phyloP scores from a whole-genome alignment of 2,329 filamentous ascomycete genomes.

The Aureobasidium mangrovei region DNA sequence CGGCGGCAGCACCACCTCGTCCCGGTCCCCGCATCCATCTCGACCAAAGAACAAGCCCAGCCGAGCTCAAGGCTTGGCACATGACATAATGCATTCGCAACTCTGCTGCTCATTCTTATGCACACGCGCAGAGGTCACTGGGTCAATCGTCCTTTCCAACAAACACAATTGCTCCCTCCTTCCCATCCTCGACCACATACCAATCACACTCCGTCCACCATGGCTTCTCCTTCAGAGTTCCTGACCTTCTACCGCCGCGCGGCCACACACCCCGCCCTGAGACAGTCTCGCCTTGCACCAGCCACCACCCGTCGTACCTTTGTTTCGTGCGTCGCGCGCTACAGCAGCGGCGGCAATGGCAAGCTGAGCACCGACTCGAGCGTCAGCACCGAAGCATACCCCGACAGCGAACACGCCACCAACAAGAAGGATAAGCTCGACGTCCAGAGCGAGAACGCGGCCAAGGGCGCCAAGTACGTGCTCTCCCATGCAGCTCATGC shows the following conservation, averaged over 20 bases:
- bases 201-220: slow-evolving; percentile 9
- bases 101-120: no score
- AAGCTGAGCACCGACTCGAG: slow-evolving; percentile 11
- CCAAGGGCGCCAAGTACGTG: slow-evolving; percentile 28
- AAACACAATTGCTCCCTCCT: neutral
- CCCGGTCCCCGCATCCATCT: no score
- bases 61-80: neutral
- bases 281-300: slow-evolving; percentile 9
- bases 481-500: neutral
- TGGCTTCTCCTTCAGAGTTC: slow-evolving; percentile 31
- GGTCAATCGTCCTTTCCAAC: neutral
- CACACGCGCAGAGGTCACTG: neutral
- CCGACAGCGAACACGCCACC: slow-evolving; percentile 24
- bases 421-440: slow-evolving; percentile 29
- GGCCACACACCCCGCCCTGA: slow-evolving; percentile 15
- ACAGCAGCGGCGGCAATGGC: slow-evolving; percentile 8
- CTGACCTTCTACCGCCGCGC: slow-evolving; percentile 31
- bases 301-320: slow-evolving; percentile 5
- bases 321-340: slow-evolving; percentile 9
- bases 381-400: slow-evolving; percentile 10
- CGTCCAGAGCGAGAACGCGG: slow-evolving; percentile 26
- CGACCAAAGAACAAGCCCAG: no score
- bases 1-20: no score
- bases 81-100: neutral
- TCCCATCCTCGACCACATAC: neutral